Evolutionary conservation across 176 grass and related monocot species (phyloP).

Genomic region (Lolium rigidum): DNA sequence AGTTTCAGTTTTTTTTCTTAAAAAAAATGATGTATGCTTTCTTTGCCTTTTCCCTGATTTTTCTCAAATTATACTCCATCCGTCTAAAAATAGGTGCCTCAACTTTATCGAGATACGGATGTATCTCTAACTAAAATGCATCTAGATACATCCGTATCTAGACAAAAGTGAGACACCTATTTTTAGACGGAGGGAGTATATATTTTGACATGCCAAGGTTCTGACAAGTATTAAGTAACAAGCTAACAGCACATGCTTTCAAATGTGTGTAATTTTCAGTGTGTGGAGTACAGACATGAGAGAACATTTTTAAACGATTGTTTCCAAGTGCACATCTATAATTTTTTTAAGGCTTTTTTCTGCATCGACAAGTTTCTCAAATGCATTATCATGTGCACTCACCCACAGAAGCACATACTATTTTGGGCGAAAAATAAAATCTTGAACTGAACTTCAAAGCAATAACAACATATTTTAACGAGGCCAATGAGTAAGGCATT

Average conservation of each 20-base stretch:
- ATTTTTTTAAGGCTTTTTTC: not conserved
- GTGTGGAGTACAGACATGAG: not conserved
- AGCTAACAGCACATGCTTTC: not conserved
- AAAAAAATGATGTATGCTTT: too few relatives aligned
- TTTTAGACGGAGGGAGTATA: too few relatives aligned
- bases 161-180: too few relatives aligned
- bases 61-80: too few relatives aligned
- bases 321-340: not conserved
- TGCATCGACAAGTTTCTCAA: not conserved
- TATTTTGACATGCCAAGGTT: too few relatives aligned
- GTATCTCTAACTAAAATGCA: too few relatives aligned
- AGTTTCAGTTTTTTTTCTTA: not conserved
- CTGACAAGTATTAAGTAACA: not conserved
- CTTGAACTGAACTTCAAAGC: not conserved
- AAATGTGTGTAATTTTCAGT: not conserved
- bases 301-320: not conserved
- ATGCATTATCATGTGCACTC: not conserved
- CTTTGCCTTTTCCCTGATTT: too few relatives aligned
- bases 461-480: not conserved
- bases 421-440: not conserved
- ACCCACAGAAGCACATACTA: not conserved
- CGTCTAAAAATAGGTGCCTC: too few relatives aligned
- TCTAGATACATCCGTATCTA: too few relatives aligned
- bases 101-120: too few relatives aligned
- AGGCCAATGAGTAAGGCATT: constrained; percentile 1